A percentile compares a stretch with the other conserved stretches of the same genome.
These are phyloP conservation scores for Zychaea mexicana DNA, from an alignment of 371 early-diverging fungal species.

Conservation along the genomic window DNA sequence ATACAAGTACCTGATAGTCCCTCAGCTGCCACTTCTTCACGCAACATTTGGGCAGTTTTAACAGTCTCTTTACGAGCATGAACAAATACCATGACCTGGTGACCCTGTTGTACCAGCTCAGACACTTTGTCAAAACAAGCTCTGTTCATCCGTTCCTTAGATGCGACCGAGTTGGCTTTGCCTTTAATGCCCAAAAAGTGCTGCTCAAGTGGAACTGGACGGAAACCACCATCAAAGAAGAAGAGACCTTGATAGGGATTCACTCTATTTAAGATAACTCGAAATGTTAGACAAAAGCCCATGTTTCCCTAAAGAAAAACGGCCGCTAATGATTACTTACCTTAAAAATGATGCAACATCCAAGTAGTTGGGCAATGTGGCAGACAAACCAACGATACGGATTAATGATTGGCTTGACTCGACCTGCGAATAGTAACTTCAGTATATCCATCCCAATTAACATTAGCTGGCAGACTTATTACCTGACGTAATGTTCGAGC, in stretches of 20 bases:
- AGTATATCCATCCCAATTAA: background rate
- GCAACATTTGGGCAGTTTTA: slow-evolving; percentile 85
- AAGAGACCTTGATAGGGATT: slow-evolving; percentile 93
- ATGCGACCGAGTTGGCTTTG: slow-evolving; percentile 71
- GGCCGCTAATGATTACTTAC: slow-evolving; percentile 22
- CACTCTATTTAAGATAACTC: slow-evolving; percentile 56
- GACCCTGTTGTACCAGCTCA: slow-evolving; percentile 75
- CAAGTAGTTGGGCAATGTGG: slow-evolving; percentile 98
- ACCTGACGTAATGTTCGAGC: slow-evolving; percentile 92
- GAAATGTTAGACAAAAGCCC: background rate
- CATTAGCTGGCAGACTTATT: background rate
- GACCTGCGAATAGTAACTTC: slow-evolving; percentile 50
- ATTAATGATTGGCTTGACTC: slow-evolving; percentile 94
- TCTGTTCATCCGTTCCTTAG: slow-evolving; percentile 74
- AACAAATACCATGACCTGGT: slow-evolving; percentile 99
- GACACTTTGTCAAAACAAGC: slow-evolving; percentile 88
- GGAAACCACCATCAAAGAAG: slow-evolving; percentile 93
- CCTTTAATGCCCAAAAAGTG: slow-evolving; percentile 94
- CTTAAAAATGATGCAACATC: slow-evolving; percentile 96
- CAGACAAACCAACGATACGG: slow-evolving; percentile 99
- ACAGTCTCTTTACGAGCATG: slow-evolving; percentile 97
- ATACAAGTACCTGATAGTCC: slow-evolving; percentile 55
- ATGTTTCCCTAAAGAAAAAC: background rate
- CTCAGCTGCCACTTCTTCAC: slow-evolving; percentile 72
- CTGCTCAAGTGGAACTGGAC: slow-evolving; percentile 96